Base-by-base conservation (phyloP, 306 rosid genomes). In the Lotus japonicus region DNA sequence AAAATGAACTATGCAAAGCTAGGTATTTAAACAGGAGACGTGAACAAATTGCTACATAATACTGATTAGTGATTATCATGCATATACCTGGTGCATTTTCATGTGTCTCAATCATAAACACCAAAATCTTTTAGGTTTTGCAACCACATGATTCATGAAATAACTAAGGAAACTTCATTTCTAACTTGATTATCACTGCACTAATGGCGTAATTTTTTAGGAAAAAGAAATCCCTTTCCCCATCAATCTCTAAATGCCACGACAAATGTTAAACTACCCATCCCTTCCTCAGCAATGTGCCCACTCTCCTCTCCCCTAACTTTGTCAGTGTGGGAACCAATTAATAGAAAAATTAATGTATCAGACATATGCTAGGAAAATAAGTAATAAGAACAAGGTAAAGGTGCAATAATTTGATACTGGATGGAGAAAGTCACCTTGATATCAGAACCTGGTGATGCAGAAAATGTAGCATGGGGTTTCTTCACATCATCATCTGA, bases 401-500 rank as follows among this genome's bases (percentile, higher is more conserved):
- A 46, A 72, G 15, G 8, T 52, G 23, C 1, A 59, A 66, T 58
- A 43, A 73, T 50, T 50, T 9, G 46, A 28, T 14, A 64, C 26
- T 23, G 17, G 14, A 51, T 19, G 46, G 9, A 39, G 41, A 64
- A 49, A 64, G 48, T 67, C 60, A 92, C 98, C 96, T 86, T 89
- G 83, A 1, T 38, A 64, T 88, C 92, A 11, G 77, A 70, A 48
- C 59, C 86, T 5, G 82, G 79, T 49, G 86, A 76, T 9, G 17
- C 83, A 68, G 86, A 56, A 77, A 56, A 71, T 53, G 80, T 31
- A 60, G 73, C 70, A 58, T 75, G 82, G 13, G 84, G 55, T 58
- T 81, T 89, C 66, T 83, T 89, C 71, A 59, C 51, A 38, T 80
- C 91, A 10, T 72, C 88, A 50, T 82, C 86, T 28, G 91, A 68